phyloP scores from a whole-genome alignment of 73 alveolate species.

The Uronychia binucleata region DNA sequence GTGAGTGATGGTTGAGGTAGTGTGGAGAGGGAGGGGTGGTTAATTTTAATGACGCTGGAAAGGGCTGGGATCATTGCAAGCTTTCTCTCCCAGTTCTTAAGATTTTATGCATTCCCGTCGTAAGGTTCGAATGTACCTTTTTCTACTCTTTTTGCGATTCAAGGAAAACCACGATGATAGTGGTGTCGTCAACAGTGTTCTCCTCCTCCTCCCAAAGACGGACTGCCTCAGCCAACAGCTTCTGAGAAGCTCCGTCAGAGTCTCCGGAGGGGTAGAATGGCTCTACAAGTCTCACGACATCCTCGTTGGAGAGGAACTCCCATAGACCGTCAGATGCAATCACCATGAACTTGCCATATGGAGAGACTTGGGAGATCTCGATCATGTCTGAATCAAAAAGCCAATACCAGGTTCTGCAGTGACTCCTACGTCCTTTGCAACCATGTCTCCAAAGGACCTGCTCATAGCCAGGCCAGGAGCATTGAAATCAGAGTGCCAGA shows the following conservation, averaged over 20 bases:
- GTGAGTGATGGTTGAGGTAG: too few relatives aligned
- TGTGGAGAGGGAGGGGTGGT: too few relatives aligned
- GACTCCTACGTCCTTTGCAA: constrained; percentile 63
- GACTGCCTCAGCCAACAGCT: constrained; percentile 57
- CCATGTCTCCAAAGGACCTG: constrained; percentile 61
- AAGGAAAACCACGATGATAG: constrained; percentile 60
- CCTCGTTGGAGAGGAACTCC: constrained; percentile 74
- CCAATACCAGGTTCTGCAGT: constrained; percentile 34
- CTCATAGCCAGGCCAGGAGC: constrained; percentile 73
- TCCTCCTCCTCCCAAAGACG: constrained; percentile 59
- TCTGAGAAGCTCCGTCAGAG: constrained; percentile 58
- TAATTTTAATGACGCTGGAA: too few relatives aligned
- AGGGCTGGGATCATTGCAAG: too few relatives aligned
- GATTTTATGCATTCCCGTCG: not conserved
- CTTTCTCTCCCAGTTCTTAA: too few relatives aligned
- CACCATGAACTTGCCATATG: constrained; percentile 58
- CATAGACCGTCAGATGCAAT: constrained; percentile 80
- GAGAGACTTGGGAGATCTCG: constrained; percentile 29
- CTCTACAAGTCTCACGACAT: constrained; percentile 58
- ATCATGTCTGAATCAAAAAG: constrained; percentile 1
- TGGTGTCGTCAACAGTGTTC: constrained; percentile 65
- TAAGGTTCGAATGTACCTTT: not conserved
- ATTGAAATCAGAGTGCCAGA: constrained; percentile 47
- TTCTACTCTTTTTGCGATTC: not conserved
- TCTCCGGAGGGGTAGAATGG: constrained; percentile 56